Conservation (phyloP, 257 asterid species). For the Fraxinus americana region DNA sequence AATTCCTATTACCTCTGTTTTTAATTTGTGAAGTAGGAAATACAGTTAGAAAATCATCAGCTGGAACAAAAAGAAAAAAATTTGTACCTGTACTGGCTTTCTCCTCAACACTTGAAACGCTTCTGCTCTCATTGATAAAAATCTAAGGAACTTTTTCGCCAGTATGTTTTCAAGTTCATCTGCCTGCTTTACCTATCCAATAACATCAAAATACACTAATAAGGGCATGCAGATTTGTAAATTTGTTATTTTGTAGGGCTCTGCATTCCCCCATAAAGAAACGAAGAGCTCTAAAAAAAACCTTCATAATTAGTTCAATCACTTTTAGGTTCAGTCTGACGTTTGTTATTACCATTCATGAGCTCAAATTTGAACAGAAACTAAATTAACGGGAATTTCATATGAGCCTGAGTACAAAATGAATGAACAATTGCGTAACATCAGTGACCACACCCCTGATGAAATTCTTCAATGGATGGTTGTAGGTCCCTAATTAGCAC, state of each 20-base stretch:
- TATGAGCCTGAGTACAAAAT: no score
- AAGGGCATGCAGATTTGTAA: slow-evolving; percentile 19
- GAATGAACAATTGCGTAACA: no score
- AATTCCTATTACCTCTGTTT: slow-evolving; percentile 4
- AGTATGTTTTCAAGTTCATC: slow-evolving; percentile 98
- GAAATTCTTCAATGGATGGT: no score
- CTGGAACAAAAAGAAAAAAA: slow-evolving; percentile 10
- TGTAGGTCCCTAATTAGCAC: no score
- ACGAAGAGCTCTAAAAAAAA: background rate
- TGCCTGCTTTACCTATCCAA: slow-evolving; percentile 82
- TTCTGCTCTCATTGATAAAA: slow-evolving; percentile 98
- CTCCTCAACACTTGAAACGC: slow-evolving; percentile 98
- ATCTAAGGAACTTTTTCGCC: slow-evolving; percentile 91
- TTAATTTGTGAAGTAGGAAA: background rate
- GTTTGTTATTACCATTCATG: no score
- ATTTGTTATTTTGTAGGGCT: slow-evolving; percentile 9
- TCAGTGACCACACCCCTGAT: no score
- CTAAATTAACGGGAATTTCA: no score
- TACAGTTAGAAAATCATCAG: slow-evolving; percentile 8
- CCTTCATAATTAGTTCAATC: background rate
- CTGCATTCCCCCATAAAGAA: background rate
- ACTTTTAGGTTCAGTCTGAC: no score
- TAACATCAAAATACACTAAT: slow-evolving; percentile 15
- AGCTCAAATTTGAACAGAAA: no score
- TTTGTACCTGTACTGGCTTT: slow-evolving; percentile 87